A percentile compares a stretch with the other conserved stretches of the same genome.
Evolutionary conservation across 2,329 filamentous ascomycete genomes (phyloP).

Genomic region (Corynespora cassiicola): DNA sequence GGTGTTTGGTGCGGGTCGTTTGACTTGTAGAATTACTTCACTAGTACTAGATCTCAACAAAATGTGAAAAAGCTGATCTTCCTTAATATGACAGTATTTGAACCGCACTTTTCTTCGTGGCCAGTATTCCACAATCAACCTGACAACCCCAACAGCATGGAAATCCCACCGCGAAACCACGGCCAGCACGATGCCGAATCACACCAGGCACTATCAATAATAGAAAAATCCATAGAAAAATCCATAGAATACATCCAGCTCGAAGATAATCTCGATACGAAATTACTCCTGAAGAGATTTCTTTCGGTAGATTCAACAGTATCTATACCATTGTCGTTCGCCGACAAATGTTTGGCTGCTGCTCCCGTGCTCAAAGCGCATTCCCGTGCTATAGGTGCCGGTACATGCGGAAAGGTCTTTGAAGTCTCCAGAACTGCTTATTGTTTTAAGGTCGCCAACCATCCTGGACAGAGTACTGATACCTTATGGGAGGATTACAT

Average conservation of each 20-base stretch:
- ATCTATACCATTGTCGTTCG: slow-evolving; percentile 1
- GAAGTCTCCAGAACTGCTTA: slow-evolving; percentile 1
- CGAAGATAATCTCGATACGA: slow-evolving; percentile 6
- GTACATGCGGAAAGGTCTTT: slow-evolving; percentile 12
- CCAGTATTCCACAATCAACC: too few relatives aligned
- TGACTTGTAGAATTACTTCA: too few relatives aligned
- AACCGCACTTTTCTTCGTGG: too few relatives aligned
- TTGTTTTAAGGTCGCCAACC: slow-evolving; percentile 9
- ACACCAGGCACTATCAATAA: too few relatives aligned
- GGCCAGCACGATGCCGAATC: too few relatives aligned
- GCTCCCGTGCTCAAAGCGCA: neutral
- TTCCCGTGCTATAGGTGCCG: slow-evolving; percentile 7
- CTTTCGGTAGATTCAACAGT: neutral
- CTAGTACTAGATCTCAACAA: too few relatives aligned
- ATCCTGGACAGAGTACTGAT: slow-evolving; percentile 4
- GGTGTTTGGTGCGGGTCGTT: too few relatives aligned
- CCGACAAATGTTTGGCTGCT: slow-evolving; percentile 3
- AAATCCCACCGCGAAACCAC: too few relatives aligned
- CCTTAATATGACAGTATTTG: too few relatives aligned
- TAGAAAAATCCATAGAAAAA: slow-evolving; percentile 1
- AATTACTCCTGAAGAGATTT: slow-evolving; percentile 6
- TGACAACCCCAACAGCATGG: too few relatives aligned
- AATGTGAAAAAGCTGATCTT: too few relatives aligned
- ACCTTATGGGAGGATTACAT: slow-evolving; percentile 15
- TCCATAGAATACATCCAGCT: slow-evolving; percentile 3